A percentile compares a stretch with the other conserved stretches of the same genome.
Conservation (phyloP, 352 stramenopile genomes). For the Phytopythium litorale region DNA sequence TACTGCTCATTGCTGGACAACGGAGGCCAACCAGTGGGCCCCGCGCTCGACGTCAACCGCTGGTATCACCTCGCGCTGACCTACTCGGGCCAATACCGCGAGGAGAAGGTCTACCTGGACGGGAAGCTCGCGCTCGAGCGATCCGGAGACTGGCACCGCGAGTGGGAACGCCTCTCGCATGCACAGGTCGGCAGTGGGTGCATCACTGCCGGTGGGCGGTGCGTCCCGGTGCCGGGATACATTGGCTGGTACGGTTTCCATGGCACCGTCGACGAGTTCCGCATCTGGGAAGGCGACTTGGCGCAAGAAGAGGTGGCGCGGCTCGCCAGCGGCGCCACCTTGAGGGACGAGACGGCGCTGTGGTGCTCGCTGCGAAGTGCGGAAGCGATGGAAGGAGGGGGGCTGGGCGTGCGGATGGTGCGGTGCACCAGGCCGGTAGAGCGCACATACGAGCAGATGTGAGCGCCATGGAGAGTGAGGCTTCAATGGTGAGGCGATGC, state of each 20-base stretch:
- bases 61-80: constrained; percentile 48
- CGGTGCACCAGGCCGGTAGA: constrained; percentile 1
- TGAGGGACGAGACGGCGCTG: not conserved
- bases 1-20: constrained; percentile 41
- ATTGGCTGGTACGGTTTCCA: constrained; percentile 45
- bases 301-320: constrained; percentile 6
- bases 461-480: not conserved
- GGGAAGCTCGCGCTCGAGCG: constrained; percentile 21
- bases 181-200: constrained; percentile 38
- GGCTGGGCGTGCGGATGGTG: not conserved
- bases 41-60: constrained; percentile 16
- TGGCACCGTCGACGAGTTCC: constrained; percentile 34
- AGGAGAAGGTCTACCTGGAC: constrained; percentile 35
- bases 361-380: constrained; percentile 2
- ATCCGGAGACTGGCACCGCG: constrained; percentile 18
- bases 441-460: not conserved
- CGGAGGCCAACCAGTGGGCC: constrained; percentile 9
- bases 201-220: constrained; percentile 16
- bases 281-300: constrained; percentile 12
- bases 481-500: too few relatives aligned
- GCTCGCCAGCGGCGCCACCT: constrained; percentile 6
- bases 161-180: constrained; percentile 31
- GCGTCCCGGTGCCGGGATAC: constrained; percentile 19
- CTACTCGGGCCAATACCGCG: constrained; percentile 19
- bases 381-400: not conserved